Evolutionary conservation across 2,329 filamentous ascomycete genomes (phyloP), one percentile per base, ranked within the genome.

Genomic region (Camptophora hylomeconis): DNA sequence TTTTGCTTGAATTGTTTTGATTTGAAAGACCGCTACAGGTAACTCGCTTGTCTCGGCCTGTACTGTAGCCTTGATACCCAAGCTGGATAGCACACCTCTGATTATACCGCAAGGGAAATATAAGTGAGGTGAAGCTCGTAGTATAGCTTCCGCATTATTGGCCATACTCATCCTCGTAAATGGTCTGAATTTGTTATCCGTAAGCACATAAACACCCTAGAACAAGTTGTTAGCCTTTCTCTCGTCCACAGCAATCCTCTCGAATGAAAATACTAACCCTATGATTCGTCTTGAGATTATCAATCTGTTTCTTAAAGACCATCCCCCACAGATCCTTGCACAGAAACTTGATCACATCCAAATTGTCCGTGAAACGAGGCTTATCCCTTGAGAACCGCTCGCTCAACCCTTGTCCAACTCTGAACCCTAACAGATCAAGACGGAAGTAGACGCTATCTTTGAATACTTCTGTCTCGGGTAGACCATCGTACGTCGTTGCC

Each of bases 281-380:
- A 53, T 98, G 89, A 51, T 98, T 98, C 6, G 89, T 98, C 60
- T 98, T 98, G 25, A 98, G 67, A 52, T 98, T 98, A 57, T 98
- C 89, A 49, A 98, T 82, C 54, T 95, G 92, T 58, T 98, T 98
- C 51, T 81, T 71, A 56, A 94, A 98, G 10, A 94, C 72, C 12
- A 95, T 66, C 18, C 75, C 84, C 89, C 89, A 98, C 24, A 98
- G 67, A 54, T 98, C 89, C 62, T 98, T 98, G 70, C 89, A 98
- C 27, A 98, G 66, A 50, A 98, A 95, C 54, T 98, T 98, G 53
- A 98, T 98, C 27, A 86, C 80, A 50, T 95, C 89, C 22, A 98
- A 72, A 3, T 86, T 86, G 45, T 93, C 84, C 37, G 78, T 81
- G 51, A 94, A 92, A 26, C 84, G 80, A 21, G 87, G 83, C 28